Evolutionary conservation across 106 monocot species (phyloP), one percentile per base, ranked within the genome.

Genomic region (Posidonia australis): DNA sequence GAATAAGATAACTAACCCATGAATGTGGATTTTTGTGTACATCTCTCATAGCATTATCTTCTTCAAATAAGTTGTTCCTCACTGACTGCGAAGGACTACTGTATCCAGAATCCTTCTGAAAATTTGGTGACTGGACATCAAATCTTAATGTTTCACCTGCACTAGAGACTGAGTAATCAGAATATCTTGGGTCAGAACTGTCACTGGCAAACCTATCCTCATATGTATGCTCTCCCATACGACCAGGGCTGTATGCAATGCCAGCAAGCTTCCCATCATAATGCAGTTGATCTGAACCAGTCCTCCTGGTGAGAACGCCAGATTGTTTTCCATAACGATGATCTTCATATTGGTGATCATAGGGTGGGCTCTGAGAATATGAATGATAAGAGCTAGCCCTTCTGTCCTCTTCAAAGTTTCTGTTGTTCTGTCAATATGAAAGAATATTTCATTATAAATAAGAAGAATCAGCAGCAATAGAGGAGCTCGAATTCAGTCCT

Each of bases 181-280:
- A 87, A 54, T 77, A 64, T 64, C 84, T 84, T 48, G 87, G 75
- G 53, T 67, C 70, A 67, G 64, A 65, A 79, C 67, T 67, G 56
- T 87, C 90, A 73, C 87, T 87, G 56, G 84, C 82, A 79, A 90
- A 87, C 70, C 69, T 82, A 26, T 96, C 89, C 55, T 90, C 84
- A 48, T 78, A 81, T 60, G 65, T 81, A 16, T 62, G 44, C 9
- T 62, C 44, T 62, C 61, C 61, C 36, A 42, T 63, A 66, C 64
- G 73, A 64, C 80, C 83, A 46, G 90, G 82, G 69, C 87, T 86
- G 70, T 76, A 79, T 19, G 82, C 30, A 59, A 85, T 76, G 71
- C 75, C 79, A 63, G 90, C 75, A 4, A 82, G 25, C 64, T 90
- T 96, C 73, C 84, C 86, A 60, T 83, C 90, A 77, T 87, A 87